Percentiles rank a stretch among this genome's conserved stretches.
These are phyloP conservation scores for Ramularia endophylla DNA, from an alignment of 2,329 filamentous ascomycete genomes.

Conservation along the genomic window DNA sequence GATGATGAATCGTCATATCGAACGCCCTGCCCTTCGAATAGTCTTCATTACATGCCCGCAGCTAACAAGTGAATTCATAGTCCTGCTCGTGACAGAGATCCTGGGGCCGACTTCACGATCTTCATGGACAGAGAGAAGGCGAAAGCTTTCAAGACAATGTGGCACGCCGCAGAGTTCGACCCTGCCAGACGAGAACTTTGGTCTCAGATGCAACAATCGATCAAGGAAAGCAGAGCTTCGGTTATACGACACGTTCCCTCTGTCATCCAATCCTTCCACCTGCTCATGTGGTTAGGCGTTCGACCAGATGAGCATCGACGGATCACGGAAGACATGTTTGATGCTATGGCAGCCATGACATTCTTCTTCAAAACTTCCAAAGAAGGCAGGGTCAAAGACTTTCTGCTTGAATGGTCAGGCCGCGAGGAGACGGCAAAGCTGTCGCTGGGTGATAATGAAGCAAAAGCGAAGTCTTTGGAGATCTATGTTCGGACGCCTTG, in stretches of 20 bases:
- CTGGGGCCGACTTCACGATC: background rate
- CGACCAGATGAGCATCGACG: slow-evolving; percentile 31
- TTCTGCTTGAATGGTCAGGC: background rate
- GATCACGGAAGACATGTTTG: slow-evolving; percentile 34
- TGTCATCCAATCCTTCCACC: slow-evolving; percentile 8
- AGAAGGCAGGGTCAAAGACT: too few relatives aligned
- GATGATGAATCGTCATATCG: too few relatives aligned
- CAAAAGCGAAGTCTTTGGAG: slow-evolving; percentile 35
- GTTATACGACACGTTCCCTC: background rate
- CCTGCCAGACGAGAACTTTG: slow-evolving; percentile 36
- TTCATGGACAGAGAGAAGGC: slow-evolving; percentile 25
- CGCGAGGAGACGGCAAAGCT: too few relatives aligned
- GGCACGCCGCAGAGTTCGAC: slow-evolving; percentile 42
- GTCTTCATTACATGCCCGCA: too few relatives aligned
- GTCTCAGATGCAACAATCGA: slow-evolving; percentile 33
- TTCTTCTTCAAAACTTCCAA: slow-evolving; percentile 39
- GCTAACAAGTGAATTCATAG: slow-evolving; percentile 1
- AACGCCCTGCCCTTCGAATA: too few relatives aligned
- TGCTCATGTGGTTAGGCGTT: slow-evolving; percentile 22
- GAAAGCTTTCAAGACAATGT: slow-evolving; percentile 39
- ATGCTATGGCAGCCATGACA: slow-evolving; percentile 34
- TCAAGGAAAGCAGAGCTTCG: slow-evolving; percentile 14
- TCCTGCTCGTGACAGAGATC: background rate
- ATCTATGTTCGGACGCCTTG: slow-evolving; percentile 32
- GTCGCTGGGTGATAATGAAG: slow-evolving; percentile 21